These are phyloP conservation scores for Flaveria trinervia DNA, from an alignment of 129 eudicot genomes.

Conservation along the genomic window DNA sequence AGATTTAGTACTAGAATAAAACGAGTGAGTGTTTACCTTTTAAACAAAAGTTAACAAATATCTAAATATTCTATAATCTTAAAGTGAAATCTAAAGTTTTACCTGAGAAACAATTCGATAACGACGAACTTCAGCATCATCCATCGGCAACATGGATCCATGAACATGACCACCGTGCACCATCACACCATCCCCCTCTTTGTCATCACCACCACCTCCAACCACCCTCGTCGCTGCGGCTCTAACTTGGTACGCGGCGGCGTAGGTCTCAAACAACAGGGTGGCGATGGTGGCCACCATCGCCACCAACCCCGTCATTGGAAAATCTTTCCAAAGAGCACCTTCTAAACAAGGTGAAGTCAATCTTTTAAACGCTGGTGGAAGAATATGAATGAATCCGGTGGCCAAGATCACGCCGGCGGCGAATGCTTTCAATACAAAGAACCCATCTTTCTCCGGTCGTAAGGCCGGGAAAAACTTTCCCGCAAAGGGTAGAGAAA, in stretches of 20 bases:
- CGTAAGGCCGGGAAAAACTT: slow-evolving; percentile 37
- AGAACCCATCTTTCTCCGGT: slow-evolving; percentile 47
- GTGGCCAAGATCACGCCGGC: slow-evolving; percentile 60
- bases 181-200: not conserved
- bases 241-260: slow-evolving; percentile 39
- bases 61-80: not conserved
- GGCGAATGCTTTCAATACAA: slow-evolving; percentile 51
- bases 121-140: slow-evolving; percentile 31
- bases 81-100: not conserved
- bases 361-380: slow-evolving; percentile 46
- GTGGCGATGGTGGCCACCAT: slow-evolving; percentile 49
- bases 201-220: slow-evolving; percentile 25
- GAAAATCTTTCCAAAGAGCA: slow-evolving; percentile 43
- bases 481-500: slow-evolving; percentile 43
- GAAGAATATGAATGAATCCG: slow-evolving; percentile 53
- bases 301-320: slow-evolving; percentile 50
- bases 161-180: slow-evolving; percentile 20
- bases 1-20: no score
- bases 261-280: slow-evolving; percentile 41
- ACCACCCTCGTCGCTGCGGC: slow-evolving; percentile 26
- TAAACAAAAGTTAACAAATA: not conserved
- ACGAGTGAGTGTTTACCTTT: no score
- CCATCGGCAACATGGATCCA: slow-evolving; percentile 17
- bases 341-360: slow-evolving; percentile 42
- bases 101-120: slow-evolving; percentile 36